Evolutionary conservation across 257 asterid species (phyloP).

Genomic region (Datura wrightii): DNA sequence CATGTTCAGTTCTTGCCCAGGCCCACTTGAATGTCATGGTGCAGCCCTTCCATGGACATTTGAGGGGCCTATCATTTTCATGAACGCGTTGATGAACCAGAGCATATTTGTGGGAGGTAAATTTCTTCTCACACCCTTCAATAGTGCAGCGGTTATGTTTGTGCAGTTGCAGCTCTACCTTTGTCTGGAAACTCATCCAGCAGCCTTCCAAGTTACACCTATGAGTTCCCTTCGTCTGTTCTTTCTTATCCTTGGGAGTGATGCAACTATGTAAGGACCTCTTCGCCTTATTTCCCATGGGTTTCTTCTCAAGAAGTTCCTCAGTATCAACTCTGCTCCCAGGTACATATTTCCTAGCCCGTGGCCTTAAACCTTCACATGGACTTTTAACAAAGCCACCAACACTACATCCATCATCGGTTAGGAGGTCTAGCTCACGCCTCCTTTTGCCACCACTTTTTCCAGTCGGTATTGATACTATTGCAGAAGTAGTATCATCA

Average conservation of each 20-base stretch:
- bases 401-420: slow-evolving; percentile 41
- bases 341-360: slow-evolving; percentile 48
- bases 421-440: slow-evolving; percentile 52
- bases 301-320: slow-evolving; percentile 38
- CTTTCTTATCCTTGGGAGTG: slow-evolving; percentile 40
- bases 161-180: slow-evolving; percentile 69
- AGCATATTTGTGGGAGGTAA: slow-evolving; percentile 79
- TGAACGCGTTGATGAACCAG: slow-evolving; percentile 81
- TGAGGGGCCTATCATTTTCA: slow-evolving; percentile 78
- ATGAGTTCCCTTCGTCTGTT: slow-evolving; percentile 45
- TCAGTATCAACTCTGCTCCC: slow-evolving; percentile 29
- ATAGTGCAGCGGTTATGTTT: slow-evolving; percentile 69
- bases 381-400: slow-evolving; percentile 73
- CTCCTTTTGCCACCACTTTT: slow-evolving; percentile 58
- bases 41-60: slow-evolving; percentile 89
- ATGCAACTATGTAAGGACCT: slow-evolving; percentile 39
- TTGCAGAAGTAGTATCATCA: slow-evolving; percentile 34
- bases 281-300: slow-evolving; percentile 38
- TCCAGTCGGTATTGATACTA: slow-evolving; percentile 20
- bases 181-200: slow-evolving; percentile 72
- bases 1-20: slow-evolving; percentile 95
- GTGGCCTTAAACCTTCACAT: slow-evolving; percentile 90
- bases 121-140: slow-evolving; percentile 78
- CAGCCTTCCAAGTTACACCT: slow-evolving; percentile 72
- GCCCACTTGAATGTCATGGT: slow-evolving; percentile 93